Conservation (phyloP, 371 early-diverging fungal species). For the Enterocytospora artemiae region DNA sequence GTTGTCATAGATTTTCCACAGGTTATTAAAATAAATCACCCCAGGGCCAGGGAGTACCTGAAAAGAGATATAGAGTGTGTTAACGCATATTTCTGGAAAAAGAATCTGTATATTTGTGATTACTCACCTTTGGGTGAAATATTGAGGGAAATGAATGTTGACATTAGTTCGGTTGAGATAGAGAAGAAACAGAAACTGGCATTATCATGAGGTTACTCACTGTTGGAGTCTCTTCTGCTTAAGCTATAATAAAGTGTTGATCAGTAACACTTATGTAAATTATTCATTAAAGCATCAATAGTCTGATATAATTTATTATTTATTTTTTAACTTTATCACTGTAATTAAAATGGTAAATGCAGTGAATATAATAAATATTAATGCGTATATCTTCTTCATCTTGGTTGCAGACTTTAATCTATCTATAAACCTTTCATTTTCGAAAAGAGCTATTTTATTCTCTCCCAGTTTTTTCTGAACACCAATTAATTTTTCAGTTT, state of each 20-base stretch:
- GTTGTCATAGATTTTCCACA: slow-evolving; percentile 96
- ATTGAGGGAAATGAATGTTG: neutral
- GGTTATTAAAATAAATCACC: slow-evolving; percentile 85
- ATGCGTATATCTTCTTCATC: slow-evolving; percentile 1
- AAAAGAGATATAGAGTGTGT: slow-evolving; percentile 95
- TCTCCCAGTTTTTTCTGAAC: slow-evolving; percentile 14
- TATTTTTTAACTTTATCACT: too few species aligned
- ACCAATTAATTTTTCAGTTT: slow-evolving; percentile 24
- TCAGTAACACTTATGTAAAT: too few species aligned
- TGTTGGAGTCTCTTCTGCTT: too few species aligned
- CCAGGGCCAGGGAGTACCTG: slow-evolving; percentile 75
- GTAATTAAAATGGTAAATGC: too few species aligned
- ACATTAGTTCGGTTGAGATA: too few species aligned
- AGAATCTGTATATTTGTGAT: slow-evolving; percentile 20
- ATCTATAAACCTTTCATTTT: neutral
- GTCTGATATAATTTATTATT: too few species aligned
- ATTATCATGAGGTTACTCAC: too few species aligned
- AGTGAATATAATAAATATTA: neutral
- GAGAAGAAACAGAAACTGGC: too few species aligned
- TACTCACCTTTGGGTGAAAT: slow-evolving; percentile 10
- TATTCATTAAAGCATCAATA: too few species aligned
- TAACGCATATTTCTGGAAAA: slow-evolving; percentile 70
- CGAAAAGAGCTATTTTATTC: neutral
- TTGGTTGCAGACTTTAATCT: neutral
- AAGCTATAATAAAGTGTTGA: too few species aligned